Evolutionary conservation across 192 early-diverging fungal genomes (phyloP).

Genomic region (Podila minutissima): DNA sequence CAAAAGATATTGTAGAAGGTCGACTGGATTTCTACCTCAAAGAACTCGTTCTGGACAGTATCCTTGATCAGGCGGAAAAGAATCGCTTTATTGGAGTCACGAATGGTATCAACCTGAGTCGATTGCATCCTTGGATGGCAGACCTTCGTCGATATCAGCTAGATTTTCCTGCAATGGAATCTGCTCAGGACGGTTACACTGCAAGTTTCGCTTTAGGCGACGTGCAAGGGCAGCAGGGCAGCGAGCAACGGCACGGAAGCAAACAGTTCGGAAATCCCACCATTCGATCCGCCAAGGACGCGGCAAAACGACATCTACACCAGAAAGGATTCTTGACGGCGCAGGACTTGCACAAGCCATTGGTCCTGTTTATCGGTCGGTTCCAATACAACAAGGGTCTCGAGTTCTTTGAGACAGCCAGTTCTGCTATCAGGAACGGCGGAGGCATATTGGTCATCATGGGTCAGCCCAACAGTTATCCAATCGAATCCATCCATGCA

Average conservation of each 20-base stretch:
- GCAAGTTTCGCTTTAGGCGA: too few species aligned
- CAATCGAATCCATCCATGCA: slow-evolving; percentile 43
- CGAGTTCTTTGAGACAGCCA: slow-evolving; percentile 54
- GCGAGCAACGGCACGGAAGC: background rate
- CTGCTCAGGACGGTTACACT: slow-evolving; percentile 5
- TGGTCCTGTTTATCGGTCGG: slow-evolving; percentile 63
- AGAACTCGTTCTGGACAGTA: slow-evolving; percentile 60
- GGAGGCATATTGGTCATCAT: slow-evolving; percentile 61
- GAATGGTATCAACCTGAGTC: slow-evolving; percentile 61
- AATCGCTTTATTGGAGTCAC: slow-evolving; percentile 61
- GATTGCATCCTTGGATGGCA: slow-evolving; percentile 57
- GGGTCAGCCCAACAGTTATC: slow-evolving; percentile 63
- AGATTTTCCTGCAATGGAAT: slow-evolving; percentile 52
- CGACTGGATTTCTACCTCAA: slow-evolving; percentile 64
- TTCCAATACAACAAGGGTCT: slow-evolving; percentile 70
- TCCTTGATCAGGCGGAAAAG: slow-evolving; percentile 55
- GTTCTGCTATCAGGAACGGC: slow-evolving; percentile 41
- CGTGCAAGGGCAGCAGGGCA: background rate
- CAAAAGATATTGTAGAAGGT: slow-evolving; percentile 64
- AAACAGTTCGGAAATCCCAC: slow-evolving; percentile 8
- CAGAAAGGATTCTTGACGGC: slow-evolving; percentile 40
- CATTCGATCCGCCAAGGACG: slow-evolving; percentile 51
- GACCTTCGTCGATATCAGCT: slow-evolving; percentile 36
- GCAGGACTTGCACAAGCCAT: slow-evolving; percentile 51
- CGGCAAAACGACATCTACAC: slow-evolving; percentile 56